phyloP scores from a whole-genome alignment of 176 grass and related monocot genomes.

The Lolium perenne region DNA sequence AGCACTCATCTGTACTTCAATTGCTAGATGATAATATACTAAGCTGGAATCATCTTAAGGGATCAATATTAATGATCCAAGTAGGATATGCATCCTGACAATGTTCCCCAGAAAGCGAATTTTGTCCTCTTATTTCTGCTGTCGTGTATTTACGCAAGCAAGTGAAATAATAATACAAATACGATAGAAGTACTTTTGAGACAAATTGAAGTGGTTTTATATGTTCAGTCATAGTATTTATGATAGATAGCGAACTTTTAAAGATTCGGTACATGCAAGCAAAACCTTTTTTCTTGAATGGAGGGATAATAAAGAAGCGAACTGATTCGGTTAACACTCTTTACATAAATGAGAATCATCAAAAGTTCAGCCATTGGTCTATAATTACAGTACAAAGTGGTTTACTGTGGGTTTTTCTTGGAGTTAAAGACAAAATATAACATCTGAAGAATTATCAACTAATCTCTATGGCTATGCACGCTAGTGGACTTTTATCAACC shows the following conservation, averaged over 20 bases:
- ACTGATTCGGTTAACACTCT: not conserved
- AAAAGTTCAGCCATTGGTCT: not conserved
- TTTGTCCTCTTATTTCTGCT: not conserved
- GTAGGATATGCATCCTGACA: not conserved
- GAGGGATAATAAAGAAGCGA: not conserved
- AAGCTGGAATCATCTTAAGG: not conserved
- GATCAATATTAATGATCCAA: not conserved
- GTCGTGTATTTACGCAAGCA: not conserved
- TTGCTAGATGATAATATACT: not conserved
- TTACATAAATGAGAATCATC: not conserved
- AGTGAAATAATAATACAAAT: not conserved
- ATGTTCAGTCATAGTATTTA: not conserved
- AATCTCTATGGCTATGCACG: not conserved
- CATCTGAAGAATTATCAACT: not conserved
- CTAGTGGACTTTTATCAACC: constrained; percentile 17
- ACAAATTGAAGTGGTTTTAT: not conserved
- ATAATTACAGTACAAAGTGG: not conserved
- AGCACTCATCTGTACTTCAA: not conserved
- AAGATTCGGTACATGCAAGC: not conserved
- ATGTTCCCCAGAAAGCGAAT: not conserved
- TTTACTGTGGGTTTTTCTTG: not conserved
- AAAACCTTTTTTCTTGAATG: not conserved
- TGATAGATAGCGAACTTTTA: not conserved
- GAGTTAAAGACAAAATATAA: not conserved
- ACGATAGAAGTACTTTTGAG: not conserved